Conservation (phyloP, 129 eudicot species). For the Helichrysum umbraculigerum region DNA sequence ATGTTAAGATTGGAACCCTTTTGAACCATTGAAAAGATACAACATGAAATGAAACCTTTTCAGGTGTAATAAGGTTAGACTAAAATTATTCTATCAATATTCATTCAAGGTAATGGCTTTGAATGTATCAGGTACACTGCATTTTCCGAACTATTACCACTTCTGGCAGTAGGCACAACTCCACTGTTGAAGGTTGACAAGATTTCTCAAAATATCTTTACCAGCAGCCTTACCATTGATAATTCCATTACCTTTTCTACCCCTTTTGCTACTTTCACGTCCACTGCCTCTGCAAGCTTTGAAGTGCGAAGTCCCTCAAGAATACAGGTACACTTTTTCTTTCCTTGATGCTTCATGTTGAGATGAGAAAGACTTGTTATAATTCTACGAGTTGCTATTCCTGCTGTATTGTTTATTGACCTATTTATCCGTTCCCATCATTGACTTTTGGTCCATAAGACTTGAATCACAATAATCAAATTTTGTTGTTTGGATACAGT, state of each 20-base stretch:
- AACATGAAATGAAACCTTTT: too few relatives aligned
- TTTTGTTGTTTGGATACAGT: too few relatives aligned
- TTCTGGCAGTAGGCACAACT: slow-evolving; percentile 78
- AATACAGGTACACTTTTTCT: slow-evolving; percentile 64
- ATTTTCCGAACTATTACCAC: slow-evolving; percentile 93
- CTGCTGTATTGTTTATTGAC: not conserved
- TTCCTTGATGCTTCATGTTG: not conserved
- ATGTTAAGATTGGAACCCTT: too few relatives aligned
- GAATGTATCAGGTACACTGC: slow-evolving; percentile 86
- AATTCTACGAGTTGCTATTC: not conserved
- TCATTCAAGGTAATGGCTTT: not conserved
- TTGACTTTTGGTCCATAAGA: not conserved
- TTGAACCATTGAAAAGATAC: too few relatives aligned
- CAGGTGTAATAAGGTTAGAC: too few relatives aligned
- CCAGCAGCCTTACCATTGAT: slow-evolving; percentile 64
- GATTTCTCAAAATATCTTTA: slow-evolving; percentile 61
- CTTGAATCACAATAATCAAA: not conserved
- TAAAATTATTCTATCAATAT: not conserved
- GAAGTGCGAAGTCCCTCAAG: slow-evolving; percentile 88
- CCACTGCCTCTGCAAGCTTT: slow-evolving; percentile 80
- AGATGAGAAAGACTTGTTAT: not conserved
- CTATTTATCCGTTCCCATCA: not conserved
- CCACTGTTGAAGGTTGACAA: slow-evolving; percentile 84
- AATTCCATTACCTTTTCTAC: slow-evolving; percentile 74
- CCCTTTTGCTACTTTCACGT: slow-evolving; percentile 80